Evolutionary conservation across 2,329 filamentous ascomycete genomes (phyloP), one percentile per base, ranked within the genome.

Genomic region (Cryoendolithus antarcticus): DNA sequence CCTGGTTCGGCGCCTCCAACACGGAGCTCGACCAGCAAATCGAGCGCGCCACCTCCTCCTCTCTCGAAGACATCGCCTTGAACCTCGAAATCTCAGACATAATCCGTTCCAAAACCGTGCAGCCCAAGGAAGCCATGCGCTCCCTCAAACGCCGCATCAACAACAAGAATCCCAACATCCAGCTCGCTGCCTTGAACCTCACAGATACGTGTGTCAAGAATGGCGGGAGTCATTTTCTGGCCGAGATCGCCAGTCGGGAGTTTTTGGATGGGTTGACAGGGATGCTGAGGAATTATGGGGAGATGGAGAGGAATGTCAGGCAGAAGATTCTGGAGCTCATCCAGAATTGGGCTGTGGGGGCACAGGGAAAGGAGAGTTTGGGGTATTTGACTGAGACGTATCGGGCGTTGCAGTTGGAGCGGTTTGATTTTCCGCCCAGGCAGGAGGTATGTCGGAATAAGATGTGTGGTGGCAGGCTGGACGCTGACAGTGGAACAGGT

Each of bases 181-280:
- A 98, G 67, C 71, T 98, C 29, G 91, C 88, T 52, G 83, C 91
- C n/a, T 67, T 98, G 40, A 93, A 91, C 62, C 80, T 98, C 54
- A 94, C 88, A 48, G 91, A 98, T 66, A 96, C 91, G 1, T 98
- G 91, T 59, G 86, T 96, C 45, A 98, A 98, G 68, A 98, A 98
- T 69, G 91, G 91, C 43, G 91, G 91, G 51, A 75, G 82, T 30
- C 91, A 98, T 63, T 98, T 98, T 62, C 78, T 98, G 36, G 74
- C 80, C 49, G 91, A 98, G 66, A 91, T 98, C 52, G 89, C 91
- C 31, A 95, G 89, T 11, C 78, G 88, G 47, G 91, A 98, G 66
- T 98, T 96, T 57, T 93, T 98, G 82, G 91, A 98, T 64, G 95
- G 95, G 58, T 66, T 98, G 38, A 81, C 85, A 11, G 95, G 89